Base-by-base conservation (phyloP, 2,329 filamentous ascomycete genomes). In the Rhexocercosporidium sp. region DNA sequence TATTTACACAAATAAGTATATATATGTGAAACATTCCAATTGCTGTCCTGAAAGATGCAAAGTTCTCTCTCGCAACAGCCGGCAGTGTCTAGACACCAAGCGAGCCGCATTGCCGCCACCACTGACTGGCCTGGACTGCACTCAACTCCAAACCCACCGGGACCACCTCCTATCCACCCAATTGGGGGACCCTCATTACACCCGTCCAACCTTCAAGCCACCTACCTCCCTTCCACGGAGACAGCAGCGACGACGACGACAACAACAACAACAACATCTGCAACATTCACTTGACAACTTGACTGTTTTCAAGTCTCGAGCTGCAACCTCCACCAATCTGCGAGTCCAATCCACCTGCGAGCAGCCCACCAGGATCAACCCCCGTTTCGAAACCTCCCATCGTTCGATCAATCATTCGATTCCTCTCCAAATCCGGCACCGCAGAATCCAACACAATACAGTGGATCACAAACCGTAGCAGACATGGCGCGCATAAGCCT, bases 121-220 rank as follows among this genome's bases (percentile, higher is more conserved):
- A n/a, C n/a, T n/a, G n/a, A n/a, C n/a, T n/a, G n/a, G n/a, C n/a
- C n/a, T 47, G 27, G 14, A 39, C 27, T 37, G n/a, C 29, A 37
- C 29, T 37, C 29, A 39, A 39, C 54, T 25, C 31, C 54, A 56
- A 56, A 37, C 54, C 31, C 54, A 39, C 20, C n/a, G 41, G 34
- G 20, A 39, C 31, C 31, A 39, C 31, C 31, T 39, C 54, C n/a
- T 57, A 39, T 57, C 54, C 54, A 39, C 54, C 54, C 54, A 57
- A 57, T 57, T 57, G 34, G 34, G 34, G n/a, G n/a, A 39, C 20
- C 54, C n/a, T 57, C 31, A 57, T 57, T 57, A 37, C 54, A 57
- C 54, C 34, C 54, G 31, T 56, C 53, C 34, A 18, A 37, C 20
- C 31, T 27, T 57, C 31, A 41, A 57, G 54, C 34, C 20, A 57